These are phyloP conservation scores for Furcasterigmium sp. DNA, from an alignment of 2,329 filamentous ascomycete species.

Conservation along the genomic window DNA sequence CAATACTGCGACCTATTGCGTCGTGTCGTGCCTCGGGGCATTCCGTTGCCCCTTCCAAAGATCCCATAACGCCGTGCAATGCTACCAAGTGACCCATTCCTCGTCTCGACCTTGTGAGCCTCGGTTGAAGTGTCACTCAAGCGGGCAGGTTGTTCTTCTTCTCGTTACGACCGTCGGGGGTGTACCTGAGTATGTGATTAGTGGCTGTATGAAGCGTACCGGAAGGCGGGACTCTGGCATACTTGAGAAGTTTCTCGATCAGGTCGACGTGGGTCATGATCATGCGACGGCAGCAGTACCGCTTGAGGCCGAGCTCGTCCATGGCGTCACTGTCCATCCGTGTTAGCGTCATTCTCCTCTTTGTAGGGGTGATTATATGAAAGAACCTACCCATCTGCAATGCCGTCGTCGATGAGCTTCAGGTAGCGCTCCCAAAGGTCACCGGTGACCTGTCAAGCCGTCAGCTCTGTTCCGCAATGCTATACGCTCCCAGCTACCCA, in stretches of 20 bases:
- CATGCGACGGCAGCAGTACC: slow-evolving; percentile 99
- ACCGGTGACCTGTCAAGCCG: slow-evolving; percentile 71
- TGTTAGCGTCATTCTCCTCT: not conserved
- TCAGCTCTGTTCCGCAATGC: slow-evolving; percentile 20
- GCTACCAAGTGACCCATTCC: slow-evolving; percentile 7
- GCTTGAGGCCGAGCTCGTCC: slow-evolving; percentile 86
- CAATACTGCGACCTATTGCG: too few species aligned
- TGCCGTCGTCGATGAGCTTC: slow-evolving; percentile 73
- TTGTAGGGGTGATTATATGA: not conserved
- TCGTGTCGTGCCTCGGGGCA: not conserved
- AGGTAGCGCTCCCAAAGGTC: slow-evolving; percentile 98
- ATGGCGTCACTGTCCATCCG: slow-evolving; percentile 73
- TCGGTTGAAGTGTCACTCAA: slow-evolving; percentile 5
- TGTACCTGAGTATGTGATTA: slow-evolving; percentile 39
- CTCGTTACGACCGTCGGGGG: slow-evolving; percentile 57
- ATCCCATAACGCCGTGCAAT: slow-evolving; percentile 16
- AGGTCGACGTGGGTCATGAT: slow-evolving; percentile 99
- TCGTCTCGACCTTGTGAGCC: not conserved
- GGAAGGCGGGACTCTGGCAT: slow-evolving; percentile 25
- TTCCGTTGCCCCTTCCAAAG: not conserved
- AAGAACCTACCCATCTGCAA: slow-evolving; percentile 64
- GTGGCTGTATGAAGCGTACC: not conserved
- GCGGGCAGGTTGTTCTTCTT: slow-evolving; percentile 47
- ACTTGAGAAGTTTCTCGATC: slow-evolving; percentile 97
- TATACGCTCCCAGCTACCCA: slow-evolving; percentile 33